Evolutionary conservation across 2,329 filamentous ascomycete genomes (phyloP), one percentile per base, ranked within the genome.

Genomic region (Meredithiella fracta): DNA sequence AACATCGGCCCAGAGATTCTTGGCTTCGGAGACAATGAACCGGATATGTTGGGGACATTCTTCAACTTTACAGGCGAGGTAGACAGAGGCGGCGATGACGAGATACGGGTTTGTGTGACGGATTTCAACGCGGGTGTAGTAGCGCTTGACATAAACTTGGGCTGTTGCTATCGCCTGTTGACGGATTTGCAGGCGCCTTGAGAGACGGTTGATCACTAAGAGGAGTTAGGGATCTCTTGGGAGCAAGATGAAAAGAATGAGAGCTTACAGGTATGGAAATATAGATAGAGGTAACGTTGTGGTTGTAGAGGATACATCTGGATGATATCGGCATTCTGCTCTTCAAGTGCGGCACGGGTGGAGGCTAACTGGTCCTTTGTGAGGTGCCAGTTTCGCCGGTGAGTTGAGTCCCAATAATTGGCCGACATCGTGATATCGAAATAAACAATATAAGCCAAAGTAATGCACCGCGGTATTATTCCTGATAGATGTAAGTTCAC

Each of bases 61-160:
- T 68, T 98, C 92, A 80, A 94, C 95, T 70, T 98, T 98, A 72
- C 89, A 95, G 20, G 92, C 90, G 37, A 98, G 74, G 67, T 98
- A 98, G 59, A 97, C 77, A 3, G 91, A 86, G 1, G 92, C 97
- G n/a, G 89, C 84, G 61, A 95, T 78, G 58, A 97, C 81, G 37
- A 97, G 80, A 65, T 94, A 95, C 3, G 91, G 89, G 63, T 97
- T 98, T 51, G 90, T 95, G 60, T 84, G 82, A 57, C 91, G 84
- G 61, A 97, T 89, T 65, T 95, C 89, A 63, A 95, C 85, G 63
- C 85, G 87, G 49, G 81, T 81, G 68, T 95, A 97, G 73, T 95
- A 97, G 59, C 92, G 82, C 64, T 94, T 91, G 63, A 97, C 78
- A 70, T 97, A 98, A 61, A 96, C 77, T 65, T 97, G 90, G 17